Percentiles rank a stretch among this genome's conserved stretches.
Evolutionary conservation across 805 yeast genomes (phyloP).

Genomic region (Wickerhamomyces silvicola): DNA sequence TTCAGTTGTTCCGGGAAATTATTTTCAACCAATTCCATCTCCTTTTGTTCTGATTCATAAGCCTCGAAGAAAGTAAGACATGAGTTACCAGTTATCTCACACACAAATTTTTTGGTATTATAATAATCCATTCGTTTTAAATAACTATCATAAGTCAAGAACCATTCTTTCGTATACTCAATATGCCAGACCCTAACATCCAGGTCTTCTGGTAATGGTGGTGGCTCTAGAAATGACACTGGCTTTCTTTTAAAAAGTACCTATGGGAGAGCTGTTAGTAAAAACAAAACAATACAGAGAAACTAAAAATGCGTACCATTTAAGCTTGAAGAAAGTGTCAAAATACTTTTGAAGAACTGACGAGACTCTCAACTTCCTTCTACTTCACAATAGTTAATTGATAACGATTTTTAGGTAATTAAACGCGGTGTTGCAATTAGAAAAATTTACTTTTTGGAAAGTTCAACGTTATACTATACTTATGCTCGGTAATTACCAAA

Average conservation of each 20-base stretch:
- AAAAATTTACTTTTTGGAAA: too few species aligned
- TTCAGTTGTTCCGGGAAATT: slow-evolving; percentile 87
- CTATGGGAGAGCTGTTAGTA: slow-evolving; percentile 33
- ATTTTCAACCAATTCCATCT: slow-evolving; percentile 59
- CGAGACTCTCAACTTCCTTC: too few species aligned
- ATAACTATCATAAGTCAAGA: slow-evolving; percentile 68
- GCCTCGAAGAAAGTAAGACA: slow-evolving; percentile 91
- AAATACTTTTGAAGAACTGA: too few species aligned
- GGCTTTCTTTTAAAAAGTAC: slow-evolving; percentile 73
- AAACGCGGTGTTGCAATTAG: too few species aligned
- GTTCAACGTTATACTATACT: too few species aligned
- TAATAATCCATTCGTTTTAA: slow-evolving; percentile 67
- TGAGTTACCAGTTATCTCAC: slow-evolving; percentile 93
- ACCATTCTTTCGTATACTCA: slow-evolving; percentile 87
- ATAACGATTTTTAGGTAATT: too few species aligned
- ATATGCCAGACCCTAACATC: slow-evolving; percentile 72
- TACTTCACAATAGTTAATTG: too few species aligned
- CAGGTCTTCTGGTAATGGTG: slow-evolving; percentile 47
- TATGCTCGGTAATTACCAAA: neutral
- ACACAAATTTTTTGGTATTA: slow-evolving; percentile 72
- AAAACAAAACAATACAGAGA: neutral
- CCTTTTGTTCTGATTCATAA: slow-evolving; percentile 61
- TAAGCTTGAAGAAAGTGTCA: too few species aligned
- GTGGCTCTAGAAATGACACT: slow-evolving; percentile 52
- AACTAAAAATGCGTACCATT: neutral